Base-by-base conservation (phyloP, 129 eudicot genomes). In the Ambrosia artemisiifolia region DNA sequence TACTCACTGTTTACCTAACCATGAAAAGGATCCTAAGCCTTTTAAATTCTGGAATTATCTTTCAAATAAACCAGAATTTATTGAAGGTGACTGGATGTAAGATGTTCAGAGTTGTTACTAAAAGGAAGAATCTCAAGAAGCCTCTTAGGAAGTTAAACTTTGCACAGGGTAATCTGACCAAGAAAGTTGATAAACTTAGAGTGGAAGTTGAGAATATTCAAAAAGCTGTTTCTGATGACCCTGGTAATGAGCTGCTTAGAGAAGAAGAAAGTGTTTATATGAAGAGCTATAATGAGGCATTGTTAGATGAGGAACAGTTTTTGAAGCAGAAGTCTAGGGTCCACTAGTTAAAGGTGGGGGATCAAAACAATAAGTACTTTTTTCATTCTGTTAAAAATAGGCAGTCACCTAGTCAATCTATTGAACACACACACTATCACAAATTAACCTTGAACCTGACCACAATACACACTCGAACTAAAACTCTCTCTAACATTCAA, bases 241-340 rank as follows among this genome's bases (percentile, higher is more conserved):
- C 56, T 16, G 1, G 0, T 4, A 5, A 16, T 50, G 0, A 0
- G 0, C 7, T 14, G 3, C 1, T 50, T 0, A n/a, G 56, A 1
- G 1, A 5, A 0, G 7, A 5, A 0, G 56, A 50, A 5, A 0
- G 0, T 0, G 0, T 0, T 5, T 16, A 5, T n/a, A 5, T 50
- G 1, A 50, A 50, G 0, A 0, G 0, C 0, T 50, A 50, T 16
- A 50, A 50, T 11, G 1, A 2, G 5, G 53, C 61, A 0, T 5
- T 54, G 3, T 0, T 5, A 0, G 61, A 54, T 54, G 61, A 54
- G 61, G 61, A 19, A 1, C 1, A 5, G 0, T 16, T 54, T 1
- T 16, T 54, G 4, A 54, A 19, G 7, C 61, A 54, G 1, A 6
- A 54, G 3, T 13, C 61, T 9, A 54, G 18, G 61, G 32, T 54